Conservation (phyloP, 2,329 filamentous ascomycete species). For the Xylaria sp. region DNA sequence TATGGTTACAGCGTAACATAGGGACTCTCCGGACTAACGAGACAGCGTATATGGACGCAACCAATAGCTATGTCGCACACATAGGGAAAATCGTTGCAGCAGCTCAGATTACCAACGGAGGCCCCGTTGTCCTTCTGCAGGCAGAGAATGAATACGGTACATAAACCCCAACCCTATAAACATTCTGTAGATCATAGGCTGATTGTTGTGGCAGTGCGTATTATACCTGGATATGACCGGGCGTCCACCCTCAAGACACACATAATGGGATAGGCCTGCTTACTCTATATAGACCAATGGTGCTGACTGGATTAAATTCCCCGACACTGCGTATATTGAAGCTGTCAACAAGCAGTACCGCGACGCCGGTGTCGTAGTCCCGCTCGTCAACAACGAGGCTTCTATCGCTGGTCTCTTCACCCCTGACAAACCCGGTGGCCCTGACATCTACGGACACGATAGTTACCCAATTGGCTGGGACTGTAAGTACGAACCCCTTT, state of each 20-base stretch:
- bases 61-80: slow-evolving; percentile 66
- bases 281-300: slow-evolving; percentile 37
- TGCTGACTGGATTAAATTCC: slow-evolving; percentile 68
- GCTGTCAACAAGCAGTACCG: slow-evolving; percentile 58
- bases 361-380: slow-evolving; percentile 76
- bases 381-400: slow-evolving; percentile 63
- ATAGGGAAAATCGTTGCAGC: slow-evolving; percentile 75
- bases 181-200: slow-evolving; percentile 6
- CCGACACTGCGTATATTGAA: slow-evolving; percentile 69
- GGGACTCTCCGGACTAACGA: slow-evolving; percentile 72
- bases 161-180: not conserved
- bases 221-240: not conserved
- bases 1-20: slow-evolving; percentile 78
- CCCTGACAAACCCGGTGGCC: slow-evolving; percentile 31
- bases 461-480: slow-evolving; percentile 71
- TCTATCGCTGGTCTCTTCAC: slow-evolving; percentile 32
- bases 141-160: slow-evolving; percentile 80
- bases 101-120: slow-evolving; percentile 84
- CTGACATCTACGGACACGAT: slow-evolving; percentile 63
- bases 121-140: slow-evolving; percentile 81
- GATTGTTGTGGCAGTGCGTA: slow-evolving; percentile 21
- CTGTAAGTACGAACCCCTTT: slow-evolving; percentile 51
- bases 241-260: not conserved
- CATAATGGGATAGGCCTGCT: slow-evolving; percentile 5
- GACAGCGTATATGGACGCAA: slow-evolving; percentile 71